phyloP scores from a whole-genome alignment of 2,329 filamentous ascomycete genomes.

The Fusarium albosuccineum region DNA sequence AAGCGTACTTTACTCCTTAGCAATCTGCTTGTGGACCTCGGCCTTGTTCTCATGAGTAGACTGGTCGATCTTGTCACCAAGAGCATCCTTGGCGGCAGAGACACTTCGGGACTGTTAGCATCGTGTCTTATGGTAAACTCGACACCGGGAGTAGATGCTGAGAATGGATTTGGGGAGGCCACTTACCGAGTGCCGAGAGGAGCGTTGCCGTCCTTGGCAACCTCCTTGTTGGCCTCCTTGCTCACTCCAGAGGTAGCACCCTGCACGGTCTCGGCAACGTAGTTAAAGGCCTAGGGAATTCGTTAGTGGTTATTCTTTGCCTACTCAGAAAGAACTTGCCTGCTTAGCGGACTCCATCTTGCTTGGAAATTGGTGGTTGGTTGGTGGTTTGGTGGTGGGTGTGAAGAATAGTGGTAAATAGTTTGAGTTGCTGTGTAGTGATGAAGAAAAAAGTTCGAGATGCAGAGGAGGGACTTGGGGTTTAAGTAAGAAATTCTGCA shows the following conservation, averaged over 20 bases:
- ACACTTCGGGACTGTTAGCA: conserved; percentile 53
- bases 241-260: conserved; percentile 66
- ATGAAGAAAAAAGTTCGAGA: background rate
- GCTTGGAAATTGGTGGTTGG: conserved; percentile 41
- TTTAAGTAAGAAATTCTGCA: conserved; percentile 39
- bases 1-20: conserved; percentile 47
- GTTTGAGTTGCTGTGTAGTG: conserved; percentile 31
- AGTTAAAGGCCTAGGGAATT: no score
- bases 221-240: conserved; percentile 78
- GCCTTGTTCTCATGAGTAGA: conserved; percentile 56
- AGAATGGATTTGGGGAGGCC: background rate
- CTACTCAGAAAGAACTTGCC: conserved; percentile 52
- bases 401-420: conserved; percentile 31
- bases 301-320: no score
- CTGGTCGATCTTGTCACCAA: conserved; percentile 63
- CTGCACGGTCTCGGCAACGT: conserved; percentile 76
- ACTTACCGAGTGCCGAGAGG: conserved; percentile 66
- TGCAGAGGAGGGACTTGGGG: conserved; percentile 19
- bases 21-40: conserved; percentile 56
- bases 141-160: accelerated
- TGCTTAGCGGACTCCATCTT: conserved; percentile 69
- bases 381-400: conserved; percentile 23
- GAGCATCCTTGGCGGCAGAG: conserved; percentile 62
- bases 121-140: background rate
- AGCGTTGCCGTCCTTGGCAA: conserved; percentile 73